Conservation (phyloP, 176 grass and related monocot genomes). For the Dendrocalamus sinicus region DNA sequence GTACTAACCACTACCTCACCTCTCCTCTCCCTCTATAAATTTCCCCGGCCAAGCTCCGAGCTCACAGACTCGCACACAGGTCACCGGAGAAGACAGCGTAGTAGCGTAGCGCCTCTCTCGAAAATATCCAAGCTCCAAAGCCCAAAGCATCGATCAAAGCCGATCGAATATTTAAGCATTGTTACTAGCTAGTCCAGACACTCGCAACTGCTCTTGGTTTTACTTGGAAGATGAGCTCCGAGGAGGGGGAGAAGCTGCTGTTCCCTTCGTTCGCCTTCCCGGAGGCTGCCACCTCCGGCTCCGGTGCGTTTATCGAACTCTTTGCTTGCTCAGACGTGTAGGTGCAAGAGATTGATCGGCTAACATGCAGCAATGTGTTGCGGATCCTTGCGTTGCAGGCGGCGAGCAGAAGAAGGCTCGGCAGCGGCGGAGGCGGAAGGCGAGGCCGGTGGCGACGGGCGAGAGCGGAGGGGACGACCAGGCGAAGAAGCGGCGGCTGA, state of each 20-base stretch:
- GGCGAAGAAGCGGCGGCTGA: slow-evolving; percentile 82
- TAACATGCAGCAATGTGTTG: not conserved
- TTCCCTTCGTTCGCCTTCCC: slow-evolving; percentile 58
- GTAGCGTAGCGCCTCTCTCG: not conserved
- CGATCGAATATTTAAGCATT: slow-evolving; percentile 38
- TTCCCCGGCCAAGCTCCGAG: not conserved
- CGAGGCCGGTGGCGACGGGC: not conserved
- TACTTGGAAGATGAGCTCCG: slow-evolving; percentile 43
- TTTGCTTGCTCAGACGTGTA: not conserved
- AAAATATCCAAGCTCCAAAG: slow-evolving; percentile 33
- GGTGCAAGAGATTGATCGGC: not conserved
- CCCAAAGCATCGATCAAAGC: slow-evolving; percentile 6
- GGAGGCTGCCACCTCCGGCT: slow-evolving; percentile 32
- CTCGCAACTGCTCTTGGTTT: not conserved
- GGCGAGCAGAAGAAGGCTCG: slow-evolving; percentile 59
- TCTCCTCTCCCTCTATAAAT: slow-evolving; percentile 45
- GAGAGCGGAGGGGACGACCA: slow-evolving; percentile 29
- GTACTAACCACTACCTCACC: not conserved
- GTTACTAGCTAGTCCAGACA: not conserved
- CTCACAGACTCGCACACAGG: slow-evolving; percentile 43
- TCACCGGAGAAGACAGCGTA: slow-evolving; percentile 5
- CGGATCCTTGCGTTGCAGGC: not conserved
- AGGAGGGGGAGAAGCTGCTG: slow-evolving; percentile 61
- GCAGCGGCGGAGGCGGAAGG: slow-evolving; percentile 70
- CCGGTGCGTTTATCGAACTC: slow-evolving; percentile 6